Percentiles rank a stretch among this genome's conserved stretches.
Conservation (phyloP, 2,329 filamentous ascomycete genomes). For the Stagonosporopsis rhizophila region DNA sequence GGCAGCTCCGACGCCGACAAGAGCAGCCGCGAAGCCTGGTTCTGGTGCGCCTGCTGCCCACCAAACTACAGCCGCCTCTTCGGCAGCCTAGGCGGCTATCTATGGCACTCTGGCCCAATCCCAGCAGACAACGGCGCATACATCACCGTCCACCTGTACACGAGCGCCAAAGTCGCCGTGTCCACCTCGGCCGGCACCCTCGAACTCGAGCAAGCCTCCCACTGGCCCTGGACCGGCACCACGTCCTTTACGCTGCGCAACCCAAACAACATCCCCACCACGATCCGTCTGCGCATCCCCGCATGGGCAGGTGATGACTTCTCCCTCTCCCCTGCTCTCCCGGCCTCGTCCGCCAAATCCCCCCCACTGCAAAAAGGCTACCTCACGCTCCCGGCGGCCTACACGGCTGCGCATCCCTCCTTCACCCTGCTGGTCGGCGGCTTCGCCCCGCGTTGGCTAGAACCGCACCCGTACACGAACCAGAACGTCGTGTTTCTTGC, state of each 20-base stretch:
- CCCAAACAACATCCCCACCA: conserved; percentile 38
- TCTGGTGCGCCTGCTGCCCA: conserved; percentile 50
- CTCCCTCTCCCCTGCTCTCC: conserved; percentile 33
- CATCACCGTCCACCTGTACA: conserved; percentile 65
- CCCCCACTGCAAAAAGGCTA: conserved; percentile 38
- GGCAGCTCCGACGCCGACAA: conserved; percentile 60
- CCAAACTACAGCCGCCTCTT: conserved; percentile 21
- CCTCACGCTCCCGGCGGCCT: background rate
- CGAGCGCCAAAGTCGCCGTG: conserved; percentile 56
- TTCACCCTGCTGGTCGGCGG: conserved; percentile 56
- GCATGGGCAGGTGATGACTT: conserved; percentile 55
- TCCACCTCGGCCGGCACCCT: conserved; percentile 45
- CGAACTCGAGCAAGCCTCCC: conserved; percentile 57
- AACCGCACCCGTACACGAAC: conserved; percentile 64
- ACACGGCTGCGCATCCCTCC: conserved; percentile 22
- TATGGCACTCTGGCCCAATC: conserved; percentile 14
- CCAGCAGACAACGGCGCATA: conserved; percentile 52
- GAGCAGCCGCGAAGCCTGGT: conserved; percentile 64
- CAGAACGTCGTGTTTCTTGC: conserved; percentile 58
- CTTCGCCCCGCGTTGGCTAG: conserved; percentile 58
- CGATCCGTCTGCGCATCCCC: conserved; percentile 62
- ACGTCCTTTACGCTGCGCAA: conserved; percentile 54
- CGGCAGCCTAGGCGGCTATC: conserved; percentile 18
- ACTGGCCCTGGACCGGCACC: conserved; percentile 66
- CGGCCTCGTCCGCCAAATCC: conserved; percentile 8